Conservation (phyloP, 441 rosid genomes). For the Erodium moschatum region DNA sequence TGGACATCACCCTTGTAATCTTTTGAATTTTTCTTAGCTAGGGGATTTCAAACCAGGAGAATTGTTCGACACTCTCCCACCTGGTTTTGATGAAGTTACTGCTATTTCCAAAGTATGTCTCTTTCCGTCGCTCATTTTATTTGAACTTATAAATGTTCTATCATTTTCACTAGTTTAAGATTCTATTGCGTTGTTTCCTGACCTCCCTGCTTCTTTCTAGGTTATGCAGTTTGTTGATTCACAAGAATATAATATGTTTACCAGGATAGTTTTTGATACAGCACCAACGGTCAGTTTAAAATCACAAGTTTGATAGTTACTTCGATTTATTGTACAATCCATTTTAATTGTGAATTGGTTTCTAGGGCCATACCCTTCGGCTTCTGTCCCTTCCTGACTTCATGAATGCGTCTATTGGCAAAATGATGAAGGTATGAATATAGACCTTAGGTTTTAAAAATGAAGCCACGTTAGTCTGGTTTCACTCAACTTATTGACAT, state of each 20-base stretch:
- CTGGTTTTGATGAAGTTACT: constrained; percentile 71
- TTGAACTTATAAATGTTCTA: not conserved
- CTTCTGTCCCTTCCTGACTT: constrained; percentile 76
- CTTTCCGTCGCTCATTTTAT: constrained; percentile 4
- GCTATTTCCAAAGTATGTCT: constrained; percentile 63
- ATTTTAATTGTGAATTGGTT: constrained; percentile 15
- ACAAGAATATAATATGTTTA: constrained; percentile 53
- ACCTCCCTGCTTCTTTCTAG: constrained; percentile 32
- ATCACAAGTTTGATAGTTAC: constrained; percentile 6
- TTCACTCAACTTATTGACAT: constrained; percentile 13
- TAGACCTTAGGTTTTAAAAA: constrained; percentile 5
- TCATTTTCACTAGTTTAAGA: constrained; percentile 1
- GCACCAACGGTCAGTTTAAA: constrained; percentile 62
- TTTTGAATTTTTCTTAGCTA: constrained; percentile 29
- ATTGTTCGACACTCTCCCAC: constrained; percentile 64
- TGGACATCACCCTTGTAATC: constrained; percentile 5
- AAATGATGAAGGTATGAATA: constrained; percentile 57
- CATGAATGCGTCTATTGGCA: constrained; percentile 66
- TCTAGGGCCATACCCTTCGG: constrained; percentile 71
- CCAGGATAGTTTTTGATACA: constrained; percentile 68
- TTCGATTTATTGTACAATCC: constrained; percentile 4
- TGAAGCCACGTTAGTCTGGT: constrained; percentile 6
- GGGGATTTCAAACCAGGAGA: constrained; percentile 72
- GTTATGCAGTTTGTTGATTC: constrained; percentile 69
- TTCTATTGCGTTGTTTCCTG: constrained; percentile 2